A percentile compares a stretch with the other conserved stretches of the same genome.
These are phyloP conservation scores for Penicillium dipodomyicola DNA, from an alignment of 495 filamentous ascomycete genomes.

Conservation along the genomic window DNA sequence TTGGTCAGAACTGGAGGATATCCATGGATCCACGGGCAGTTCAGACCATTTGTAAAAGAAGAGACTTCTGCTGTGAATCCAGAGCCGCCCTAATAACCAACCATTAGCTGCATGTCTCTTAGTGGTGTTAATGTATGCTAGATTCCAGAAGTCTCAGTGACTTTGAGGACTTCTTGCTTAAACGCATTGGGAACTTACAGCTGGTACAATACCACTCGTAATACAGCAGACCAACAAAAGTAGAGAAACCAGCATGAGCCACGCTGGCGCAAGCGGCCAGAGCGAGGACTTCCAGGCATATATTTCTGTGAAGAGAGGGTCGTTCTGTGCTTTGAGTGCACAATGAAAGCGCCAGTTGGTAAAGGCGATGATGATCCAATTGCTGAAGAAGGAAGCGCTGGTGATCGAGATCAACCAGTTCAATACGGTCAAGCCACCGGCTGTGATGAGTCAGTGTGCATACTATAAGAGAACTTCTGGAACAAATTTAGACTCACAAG, in stretches of 20 bases:
- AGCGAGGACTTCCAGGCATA: slow-evolving; percentile 30
- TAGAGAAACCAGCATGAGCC: slow-evolving; percentile 19
- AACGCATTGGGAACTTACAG: background rate
- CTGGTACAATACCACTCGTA: slow-evolving; percentile 15
- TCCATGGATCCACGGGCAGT: too few relatives aligned
- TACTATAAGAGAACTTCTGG: too few relatives aligned
- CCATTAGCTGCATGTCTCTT: too few relatives aligned
- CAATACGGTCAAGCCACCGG: slow-evolving; percentile 11
- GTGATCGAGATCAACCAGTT: slow-evolving; percentile 31
- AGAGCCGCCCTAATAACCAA: background rate
- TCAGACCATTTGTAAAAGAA: too few relatives aligned
- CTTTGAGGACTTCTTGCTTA: too few relatives aligned
- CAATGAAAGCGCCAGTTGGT: slow-evolving; percentile 30
- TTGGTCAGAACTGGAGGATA: too few relatives aligned
- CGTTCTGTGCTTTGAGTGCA: slow-evolving; percentile 31
- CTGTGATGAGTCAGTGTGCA: background rate
- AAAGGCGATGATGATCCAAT: slow-evolving; percentile 32
- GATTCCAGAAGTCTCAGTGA: too few relatives aligned
- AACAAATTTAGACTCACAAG: slow-evolving; percentile 12
- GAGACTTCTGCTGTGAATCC: slow-evolving; percentile 11
- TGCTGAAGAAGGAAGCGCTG: slow-evolving; percentile 31
- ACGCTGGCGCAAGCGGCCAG: slow-evolving; percentile 32
- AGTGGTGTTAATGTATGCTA: too few relatives aligned
- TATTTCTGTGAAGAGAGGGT: slow-evolving; percentile 20
- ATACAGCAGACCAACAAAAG: slow-evolving; percentile 20